These are phyloP conservation scores for Paecilomyces niveus DNA, from an alignment of 2,329 filamentous ascomycete genomes.

Conservation along the genomic window DNA sequence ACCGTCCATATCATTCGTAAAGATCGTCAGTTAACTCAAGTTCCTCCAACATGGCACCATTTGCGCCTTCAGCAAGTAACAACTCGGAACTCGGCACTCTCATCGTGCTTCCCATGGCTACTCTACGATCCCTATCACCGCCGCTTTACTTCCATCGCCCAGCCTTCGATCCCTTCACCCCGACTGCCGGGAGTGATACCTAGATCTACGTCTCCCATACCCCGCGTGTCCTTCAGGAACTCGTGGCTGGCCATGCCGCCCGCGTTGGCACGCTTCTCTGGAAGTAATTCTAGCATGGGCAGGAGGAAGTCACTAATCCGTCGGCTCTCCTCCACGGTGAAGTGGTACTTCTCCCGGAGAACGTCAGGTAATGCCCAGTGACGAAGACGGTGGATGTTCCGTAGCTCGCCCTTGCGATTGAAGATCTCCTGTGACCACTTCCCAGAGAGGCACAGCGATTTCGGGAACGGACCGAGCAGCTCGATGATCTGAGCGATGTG, in stretches of 20 bases:
- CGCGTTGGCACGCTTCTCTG: constrained; percentile 85
- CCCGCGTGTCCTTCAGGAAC: constrained; percentile 78
- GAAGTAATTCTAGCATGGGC: constrained; percentile 85
- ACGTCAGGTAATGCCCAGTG: constrained; percentile 96
- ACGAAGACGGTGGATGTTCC: constrained; percentile 91
- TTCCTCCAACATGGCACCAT: neutral
- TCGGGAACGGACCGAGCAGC: constrained; percentile 85
- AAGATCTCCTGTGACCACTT: constrained; percentile 99
- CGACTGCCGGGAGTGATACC: constrained; percentile 70
- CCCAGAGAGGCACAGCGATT: constrained; percentile 80
- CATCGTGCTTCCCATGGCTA: neutral
- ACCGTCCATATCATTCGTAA: neutral
- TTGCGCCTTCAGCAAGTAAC: neutral
- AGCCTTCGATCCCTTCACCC: constrained; percentile 90
- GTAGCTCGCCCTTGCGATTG: constrained; percentile 91
- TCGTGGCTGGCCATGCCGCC: constrained; percentile 85
- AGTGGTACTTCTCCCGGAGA: constrained; percentile 93
- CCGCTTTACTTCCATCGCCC: constrained; percentile 83
- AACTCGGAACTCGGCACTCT: neutral
- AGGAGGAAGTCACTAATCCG: constrained; percentile 74
- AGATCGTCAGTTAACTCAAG: neutral
- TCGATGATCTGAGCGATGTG: constrained; percentile 99
- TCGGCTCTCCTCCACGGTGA: constrained; percentile 72
- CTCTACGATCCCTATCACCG: constrained; percentile 40
- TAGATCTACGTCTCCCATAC: constrained; percentile 76